These are phyloP conservation scores for Tephrocybe sp. DNA, from an alignment of 768 basidiomycete genomes.

Conservation along the genomic window DNA sequence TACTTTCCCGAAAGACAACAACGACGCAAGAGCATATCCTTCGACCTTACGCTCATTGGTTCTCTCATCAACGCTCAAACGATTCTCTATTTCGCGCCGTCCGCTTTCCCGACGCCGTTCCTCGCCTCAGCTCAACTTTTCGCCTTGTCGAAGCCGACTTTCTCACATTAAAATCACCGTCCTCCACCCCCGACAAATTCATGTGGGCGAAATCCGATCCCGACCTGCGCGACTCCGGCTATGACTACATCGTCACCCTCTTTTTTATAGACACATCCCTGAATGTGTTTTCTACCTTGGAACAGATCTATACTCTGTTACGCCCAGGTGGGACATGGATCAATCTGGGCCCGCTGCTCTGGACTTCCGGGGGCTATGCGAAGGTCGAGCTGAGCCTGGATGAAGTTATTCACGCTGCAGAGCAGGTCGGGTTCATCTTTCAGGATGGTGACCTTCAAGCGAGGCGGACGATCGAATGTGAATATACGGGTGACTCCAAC, in stretches of 20 bases:
- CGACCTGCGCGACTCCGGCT: slow-evolving; percentile 26
- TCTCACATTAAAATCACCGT: slow-evolving; percentile 32
- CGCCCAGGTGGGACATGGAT: slow-evolving; percentile 67
- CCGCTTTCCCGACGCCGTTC: slow-evolving; percentile 59
- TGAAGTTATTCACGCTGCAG: slow-evolving; percentile 52
- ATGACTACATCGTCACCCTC: slow-evolving; percentile 60
- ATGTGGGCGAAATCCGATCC: slow-evolving; percentile 15
- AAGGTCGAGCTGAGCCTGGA: slow-evolving; percentile 60
- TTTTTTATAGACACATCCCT: slow-evolving; percentile 68
- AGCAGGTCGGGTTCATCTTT: slow-evolving; percentile 53
- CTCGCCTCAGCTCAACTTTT: slow-evolving; percentile 41
- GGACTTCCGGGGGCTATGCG: slow-evolving; percentile 54
- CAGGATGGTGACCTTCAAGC: slow-evolving; percentile 23
- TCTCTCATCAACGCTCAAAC: slow-evolving; percentile 60
- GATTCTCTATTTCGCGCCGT: slow-evolving; percentile 49
- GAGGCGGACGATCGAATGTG: slow-evolving; percentile 51
- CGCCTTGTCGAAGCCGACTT: slow-evolving; percentile 59
- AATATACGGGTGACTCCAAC: slow-evolving; percentile 58
- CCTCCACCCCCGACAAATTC: slow-evolving; percentile 7
- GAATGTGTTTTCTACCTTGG: slow-evolving; percentile 50
- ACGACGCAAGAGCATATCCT: slow-evolving; percentile 44
- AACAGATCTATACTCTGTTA: slow-evolving; percentile 55
- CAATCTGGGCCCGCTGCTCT: slow-evolving; percentile 67
- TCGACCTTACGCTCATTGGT: slow-evolving; percentile 65
- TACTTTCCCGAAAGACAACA: slow-evolving; percentile 44